phyloP scores from a whole-genome alignment of 2,329 filamentous ascomycete species.

The Graphiopsis chlorocephala region DNA sequence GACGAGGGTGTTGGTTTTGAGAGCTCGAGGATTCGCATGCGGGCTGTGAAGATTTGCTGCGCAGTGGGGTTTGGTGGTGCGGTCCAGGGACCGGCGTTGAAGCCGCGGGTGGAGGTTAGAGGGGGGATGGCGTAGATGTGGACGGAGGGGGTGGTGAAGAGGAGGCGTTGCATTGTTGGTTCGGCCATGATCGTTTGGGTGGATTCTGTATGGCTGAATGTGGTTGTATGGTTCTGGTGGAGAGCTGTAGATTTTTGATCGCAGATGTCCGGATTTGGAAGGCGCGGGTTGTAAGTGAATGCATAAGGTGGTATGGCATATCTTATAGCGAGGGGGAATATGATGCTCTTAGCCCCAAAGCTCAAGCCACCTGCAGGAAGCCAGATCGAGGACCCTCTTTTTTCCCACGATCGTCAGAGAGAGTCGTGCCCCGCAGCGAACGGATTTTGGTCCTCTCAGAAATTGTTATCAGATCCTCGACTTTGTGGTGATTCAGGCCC shows the following conservation, averaged over 20 bases:
- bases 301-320: neutral
- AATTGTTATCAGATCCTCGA: slow-evolving; percentile 8
- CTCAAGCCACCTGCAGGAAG: neutral
- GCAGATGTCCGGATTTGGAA: neutral
- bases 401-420: neutral
- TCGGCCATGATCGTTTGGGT: slow-evolving; percentile 1
- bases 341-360: neutral
- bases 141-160: slow-evolving; percentile 71
- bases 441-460: neutral
- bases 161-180: slow-evolving; percentile 53
- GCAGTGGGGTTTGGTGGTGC: slow-evolving; percentile 58
- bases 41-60: slow-evolving; percentile 80
- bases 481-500: neutral
- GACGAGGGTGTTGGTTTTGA: slow-evolving; percentile 31
- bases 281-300: slow-evolving; percentile 1
- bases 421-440: slow-evolving; percentile 1
- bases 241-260: neutral
- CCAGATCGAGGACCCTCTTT: neutral
- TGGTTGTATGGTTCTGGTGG: neutral
- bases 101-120: slow-evolving; percentile 71
- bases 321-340: neutral
- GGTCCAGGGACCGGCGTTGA: slow-evolving; percentile 77
- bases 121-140: slow-evolving; percentile 89
- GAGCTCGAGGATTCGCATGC: slow-evolving; percentile 56
- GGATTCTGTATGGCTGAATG: neutral